These are phyloP conservation scores for Nemania sp. DNA, from an alignment of 2,329 filamentous ascomycete species.

Conservation along the genomic window DNA sequence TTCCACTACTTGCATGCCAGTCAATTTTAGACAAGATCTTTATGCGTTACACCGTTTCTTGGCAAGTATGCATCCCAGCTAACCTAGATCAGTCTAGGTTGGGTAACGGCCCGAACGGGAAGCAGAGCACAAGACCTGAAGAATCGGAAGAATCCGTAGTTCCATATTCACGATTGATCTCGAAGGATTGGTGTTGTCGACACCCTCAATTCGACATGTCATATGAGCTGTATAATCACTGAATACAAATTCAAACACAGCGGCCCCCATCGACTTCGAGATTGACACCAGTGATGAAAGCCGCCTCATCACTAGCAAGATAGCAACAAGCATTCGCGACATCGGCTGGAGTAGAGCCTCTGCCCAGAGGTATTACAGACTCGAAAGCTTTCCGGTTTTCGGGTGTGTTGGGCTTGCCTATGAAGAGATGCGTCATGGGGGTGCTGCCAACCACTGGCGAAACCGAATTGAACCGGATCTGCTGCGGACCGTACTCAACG, in stretches of 20 bases:
- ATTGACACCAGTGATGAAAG: slow-evolving; percentile 73
- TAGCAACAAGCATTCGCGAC: slow-evolving; percentile 73
- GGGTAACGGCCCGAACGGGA: no score
- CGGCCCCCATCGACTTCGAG: slow-evolving; percentile 55
- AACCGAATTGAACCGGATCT: slow-evolving; percentile 74
- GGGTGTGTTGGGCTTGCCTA: slow-evolving; percentile 64
- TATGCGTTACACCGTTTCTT: no score
- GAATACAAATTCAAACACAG: slow-evolving; percentile 31
- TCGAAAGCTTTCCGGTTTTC: slow-evolving; percentile 61
- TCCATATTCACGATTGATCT: no score
- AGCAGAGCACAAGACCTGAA: no score
- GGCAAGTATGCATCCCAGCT: no score
- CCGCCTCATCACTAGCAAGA: slow-evolving; percentile 70
- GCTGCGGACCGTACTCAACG: slow-evolving; percentile 71
- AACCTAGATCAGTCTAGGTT: no score
- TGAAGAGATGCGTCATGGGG: slow-evolving; percentile 60
- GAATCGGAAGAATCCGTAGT: no score
- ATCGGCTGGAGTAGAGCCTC: slow-evolving; percentile 62
- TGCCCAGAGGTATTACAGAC: slow-evolving; percentile 57
- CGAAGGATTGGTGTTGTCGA: background rate
- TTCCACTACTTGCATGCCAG: no score
- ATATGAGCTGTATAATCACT: background rate
- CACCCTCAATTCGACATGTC: background rate
- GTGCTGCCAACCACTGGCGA: slow-evolving; percentile 70
- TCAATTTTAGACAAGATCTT: no score